Base-by-base conservation (phyloP, 1,284 basidiomycete species). In the Rhizopogon hawkerae region DNA sequence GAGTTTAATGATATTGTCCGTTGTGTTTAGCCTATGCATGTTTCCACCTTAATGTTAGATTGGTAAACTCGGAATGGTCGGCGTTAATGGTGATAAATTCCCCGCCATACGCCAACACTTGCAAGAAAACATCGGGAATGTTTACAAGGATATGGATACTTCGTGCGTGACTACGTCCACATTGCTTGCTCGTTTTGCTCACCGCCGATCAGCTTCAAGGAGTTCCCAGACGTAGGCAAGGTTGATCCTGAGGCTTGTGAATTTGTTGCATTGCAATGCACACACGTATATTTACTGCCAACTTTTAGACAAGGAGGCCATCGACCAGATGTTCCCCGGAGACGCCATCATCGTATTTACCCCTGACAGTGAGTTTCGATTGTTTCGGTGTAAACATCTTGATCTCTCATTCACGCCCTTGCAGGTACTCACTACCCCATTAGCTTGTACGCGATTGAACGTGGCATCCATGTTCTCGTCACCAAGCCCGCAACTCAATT, bases 401-500 rank as follows among this genome's bases (percentile, higher is more conserved):
- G 13, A 38, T 24, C 31, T 44, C 44, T 21, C 31, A 47, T 23
- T 37, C 37, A 18, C 8, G 41, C 13, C 16, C n/a, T 8, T 48
- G 42, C 48, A 89, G 87, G 72, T 56, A 95, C 92, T 38, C 92
- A 95, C 67, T 89, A 83, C 62, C 78, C 83, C 21, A 95, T 95
- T 61, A 81, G 89, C 11, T 69, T 85, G 43, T 90, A 92, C 59
- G 92, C 92, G 2, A 84, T 95, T 42, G 81, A 92, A 65, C 81
- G 75, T 18, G 83, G 83, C 1, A 71, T 93, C 47, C 92, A 95
- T 65, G 92, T 95, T 37, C 77, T 95, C 42, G 81, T 95, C 53
- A 96, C 92, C 46, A 96, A 95, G 67, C 92, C 92, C 0, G 92
- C 92, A 1, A 92, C 90, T 0, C 86, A 96, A 62, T 76, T 88